Percentiles rank a stretch among this genome's conserved stretches.
These are phyloP conservation scores for Termitomyces sp. DNA, from an alignment of 768 basidiomycete species.

Conservation along the genomic window DNA sequence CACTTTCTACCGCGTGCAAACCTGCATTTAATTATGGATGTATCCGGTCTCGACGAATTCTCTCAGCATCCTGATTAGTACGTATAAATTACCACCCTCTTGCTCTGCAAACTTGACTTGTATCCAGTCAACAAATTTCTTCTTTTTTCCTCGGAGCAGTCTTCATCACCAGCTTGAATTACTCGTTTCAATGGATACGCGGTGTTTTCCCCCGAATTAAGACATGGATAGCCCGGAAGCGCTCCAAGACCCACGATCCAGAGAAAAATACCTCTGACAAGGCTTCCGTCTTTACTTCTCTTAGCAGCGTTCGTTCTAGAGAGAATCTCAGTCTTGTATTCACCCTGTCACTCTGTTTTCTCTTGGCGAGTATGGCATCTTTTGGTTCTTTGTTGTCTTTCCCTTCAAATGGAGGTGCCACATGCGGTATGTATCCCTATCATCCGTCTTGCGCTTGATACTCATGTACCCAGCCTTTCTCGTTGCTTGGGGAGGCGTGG, in stretches of 20 bases:
- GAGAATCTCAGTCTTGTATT: slow-evolving; percentile 9
- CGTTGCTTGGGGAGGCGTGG: slow-evolving; percentile 13
- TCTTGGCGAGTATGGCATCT: slow-evolving; percentile 11
- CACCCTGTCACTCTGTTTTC: slow-evolving; percentile 10
- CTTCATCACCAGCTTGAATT: slow-evolving; percentile 13
- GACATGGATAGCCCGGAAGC: slow-evolving; percentile 3
- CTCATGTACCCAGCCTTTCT: slow-evolving; percentile 6
- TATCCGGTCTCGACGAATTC: slow-evolving; percentile 7
- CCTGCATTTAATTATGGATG: slow-evolving; percentile 1
- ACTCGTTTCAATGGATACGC: slow-evolving; percentile 9
- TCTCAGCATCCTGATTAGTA: slow-evolving; percentile 10
- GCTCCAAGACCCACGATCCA: neutral
- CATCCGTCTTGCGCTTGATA: neutral
- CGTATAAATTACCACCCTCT: neutral
- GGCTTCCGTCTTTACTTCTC: slow-evolving; percentile 2
- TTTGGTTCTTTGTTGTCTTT: slow-evolving; percentile 12
- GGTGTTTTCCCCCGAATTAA: neutral
- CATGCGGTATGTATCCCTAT: slow-evolving; percentile 3
- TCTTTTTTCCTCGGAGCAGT: slow-evolving; percentile 13
- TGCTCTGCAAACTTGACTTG: neutral
- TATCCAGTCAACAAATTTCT: slow-evolving; percentile 9
- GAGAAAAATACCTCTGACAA: slow-evolving; percentile 7
- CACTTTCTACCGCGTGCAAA: neutral
- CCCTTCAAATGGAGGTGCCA: neutral
- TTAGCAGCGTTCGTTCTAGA: neutral